Evolutionary conservation across 1,284 basidiomycete genomes (phyloP).

Genomic region (Clitocybe nebularis): DNA sequence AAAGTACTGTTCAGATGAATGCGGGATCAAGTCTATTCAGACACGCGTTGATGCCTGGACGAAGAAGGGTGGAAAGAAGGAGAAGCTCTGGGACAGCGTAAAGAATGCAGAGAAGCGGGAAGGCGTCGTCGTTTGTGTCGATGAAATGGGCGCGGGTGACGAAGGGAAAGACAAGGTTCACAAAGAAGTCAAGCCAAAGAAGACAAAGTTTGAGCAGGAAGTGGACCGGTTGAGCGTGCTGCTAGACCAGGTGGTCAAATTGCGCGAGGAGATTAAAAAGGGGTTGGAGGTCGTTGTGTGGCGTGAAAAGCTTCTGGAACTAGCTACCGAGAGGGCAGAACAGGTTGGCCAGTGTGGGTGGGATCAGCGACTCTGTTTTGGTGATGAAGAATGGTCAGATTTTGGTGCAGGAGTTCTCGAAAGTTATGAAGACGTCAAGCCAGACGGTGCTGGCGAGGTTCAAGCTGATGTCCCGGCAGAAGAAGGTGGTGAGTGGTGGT

Average conservation of each 20-base stretch:
- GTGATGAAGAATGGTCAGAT: constrained; percentile 69
- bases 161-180: constrained; percentile 23
- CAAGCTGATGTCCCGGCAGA: constrained; percentile 30
- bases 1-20: constrained; percentile 82
- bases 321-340: constrained; percentile 61
- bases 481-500: constrained; percentile 68
- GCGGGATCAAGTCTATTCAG: constrained; percentile 67
- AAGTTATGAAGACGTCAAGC: constrained; percentile 53
- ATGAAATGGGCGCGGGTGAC: constrained; percentile 12
- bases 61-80: constrained; percentile 54
- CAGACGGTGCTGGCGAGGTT: constrained; percentile 20
- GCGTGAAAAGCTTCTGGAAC: constrained; percentile 61
- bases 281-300: constrained; percentile 64
- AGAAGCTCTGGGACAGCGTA: constrained; percentile 66
- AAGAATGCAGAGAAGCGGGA: constrained; percentile 64
- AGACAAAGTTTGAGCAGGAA: constrained; percentile 47
- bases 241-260: constrained; percentile 51
- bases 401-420: constrained; percentile 61
- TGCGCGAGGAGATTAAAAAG: constrained; percentile 59
- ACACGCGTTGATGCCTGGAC: constrained; percentile 56
- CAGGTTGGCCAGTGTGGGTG: constrained; percentile 70
- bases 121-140: constrained; percentile 49
- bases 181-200: constrained; percentile 35
- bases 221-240: constrained; percentile 45
- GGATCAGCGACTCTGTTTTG: constrained; percentile 79